These are phyloP conservation scores for Coccinonectria pachysandricola DNA, from an alignment of 2,329 filamentous ascomycete genomes.

Conservation along the genomic window DNA sequence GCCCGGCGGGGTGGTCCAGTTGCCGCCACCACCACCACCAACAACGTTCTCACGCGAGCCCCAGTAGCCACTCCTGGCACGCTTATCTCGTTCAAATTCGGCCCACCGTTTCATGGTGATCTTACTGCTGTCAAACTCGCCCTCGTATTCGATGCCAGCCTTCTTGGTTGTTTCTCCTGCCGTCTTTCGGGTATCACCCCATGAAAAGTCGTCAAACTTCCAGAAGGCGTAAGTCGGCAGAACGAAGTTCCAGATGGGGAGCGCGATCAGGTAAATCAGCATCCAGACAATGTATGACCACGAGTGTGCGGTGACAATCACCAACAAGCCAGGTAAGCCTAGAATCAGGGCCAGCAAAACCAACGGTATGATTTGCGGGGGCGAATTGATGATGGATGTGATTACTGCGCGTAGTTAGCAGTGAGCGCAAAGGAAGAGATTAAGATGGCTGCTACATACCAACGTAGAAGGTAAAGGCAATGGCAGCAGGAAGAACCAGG, in stretches of 20 bases:
- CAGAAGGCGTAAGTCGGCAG: constrained; percentile 92
- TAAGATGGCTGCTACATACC: constrained; percentile 45
- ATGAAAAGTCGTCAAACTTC: constrained; percentile 99
- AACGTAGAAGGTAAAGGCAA: constrained; percentile 94
- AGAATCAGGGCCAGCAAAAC: constrained; percentile 83
- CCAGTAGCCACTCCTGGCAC: constrained; percentile 41
- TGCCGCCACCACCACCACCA: constrained; percentile 27
- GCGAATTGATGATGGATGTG: constrained; percentile 68
- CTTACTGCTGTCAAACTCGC: constrained; percentile 96
- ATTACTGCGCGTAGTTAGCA: constrained; percentile 62
- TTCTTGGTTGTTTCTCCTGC: constrained; percentile 83
- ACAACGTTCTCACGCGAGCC: constrained; percentile 40
- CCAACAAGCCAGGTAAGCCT: constrained; percentile 83
- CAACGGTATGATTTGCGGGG: constrained; percentile 79
- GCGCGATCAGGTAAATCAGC: constrained; percentile 85
- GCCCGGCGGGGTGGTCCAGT: constrained; percentile 32
- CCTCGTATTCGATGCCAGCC: constrained; percentile 76
- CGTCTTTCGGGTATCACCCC: constrained; percentile 96
- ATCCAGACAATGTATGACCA: constrained; percentile 93
- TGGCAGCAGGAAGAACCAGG: constrained; percentile 87
- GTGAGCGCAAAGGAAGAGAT: no score
- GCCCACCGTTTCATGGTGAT: constrained; percentile 99
- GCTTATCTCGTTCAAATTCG: constrained; percentile 73
- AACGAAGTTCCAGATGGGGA: constrained; percentile 96
- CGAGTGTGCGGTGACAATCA: constrained; percentile 86